Base-by-base conservation (phyloP, 352 stramenopile species). In the Globisporangium cylindrosporum region DNA sequence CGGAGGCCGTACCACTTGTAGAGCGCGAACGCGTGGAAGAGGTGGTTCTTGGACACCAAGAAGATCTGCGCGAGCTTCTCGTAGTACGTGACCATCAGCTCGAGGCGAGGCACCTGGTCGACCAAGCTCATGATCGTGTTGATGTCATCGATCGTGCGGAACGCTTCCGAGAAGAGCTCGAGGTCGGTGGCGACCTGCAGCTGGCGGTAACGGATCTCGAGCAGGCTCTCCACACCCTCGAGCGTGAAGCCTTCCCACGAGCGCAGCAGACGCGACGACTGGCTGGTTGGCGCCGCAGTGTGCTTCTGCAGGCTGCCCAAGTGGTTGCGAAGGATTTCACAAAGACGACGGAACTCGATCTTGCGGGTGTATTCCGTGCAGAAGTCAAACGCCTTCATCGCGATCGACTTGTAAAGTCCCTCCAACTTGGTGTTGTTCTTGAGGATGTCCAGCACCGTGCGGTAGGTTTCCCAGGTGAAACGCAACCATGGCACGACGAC, bases 71-170 rank as follows among this genome's bases (percentile, higher is more conserved):
- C 98, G 25, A 99, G 85, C 73, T 98, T 98, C 70, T 99, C 95
- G 78, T 99, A 99, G 81, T 99, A 99, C 51, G 91, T 97, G 18
- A 97, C 93, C 79, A 99, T 98, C 58, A 99, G 81, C 51, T 98
- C 93, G 29, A 97, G 82, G 60, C 98, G 98, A 41, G 96, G 95
- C 25, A 93, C 84, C 67, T 93, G 83, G 68, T 94, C 86, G 25
- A 90, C 81, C 10, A 93, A 64, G 66, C 85, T 90, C 76, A 99
- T 95, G 78, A 99, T 98, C 69, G 91, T 97, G 86, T 99, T 98
- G 76, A 99, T 99, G 80, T 99, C 97, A 78, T 99, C 97, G 41
- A 99, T 97, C 15, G 97, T 99, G 61, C 97, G 92, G 82, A 99
- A 99, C 32, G 94, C 97, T 76, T 99, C 97, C 3, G 92, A 98